Conservation (phyloP, 306 rosid species). For the Purshia tridentata region DNA sequence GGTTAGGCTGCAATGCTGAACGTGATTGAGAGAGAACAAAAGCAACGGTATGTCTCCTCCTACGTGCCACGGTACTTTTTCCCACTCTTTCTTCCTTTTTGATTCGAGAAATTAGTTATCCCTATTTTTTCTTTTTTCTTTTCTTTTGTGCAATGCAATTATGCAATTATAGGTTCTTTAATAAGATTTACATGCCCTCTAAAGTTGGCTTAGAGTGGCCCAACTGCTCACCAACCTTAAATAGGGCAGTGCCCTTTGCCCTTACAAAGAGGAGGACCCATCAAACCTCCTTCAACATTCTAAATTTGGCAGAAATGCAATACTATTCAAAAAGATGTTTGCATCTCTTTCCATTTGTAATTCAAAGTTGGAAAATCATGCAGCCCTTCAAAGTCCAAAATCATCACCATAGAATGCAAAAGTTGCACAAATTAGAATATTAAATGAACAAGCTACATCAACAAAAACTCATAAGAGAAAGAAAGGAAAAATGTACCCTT, state of each 20-base stretch:
- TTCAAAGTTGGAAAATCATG: not conserved
- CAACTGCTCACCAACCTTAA: too few relatives aligned
- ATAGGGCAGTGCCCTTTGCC: not conserved
- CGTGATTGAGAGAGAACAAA: too few relatives aligned
- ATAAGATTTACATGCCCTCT: too few relatives aligned
- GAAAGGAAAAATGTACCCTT: not conserved
- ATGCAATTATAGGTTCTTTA: too few relatives aligned
- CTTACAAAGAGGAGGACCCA: not conserved
- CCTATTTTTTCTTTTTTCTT: too few relatives aligned
- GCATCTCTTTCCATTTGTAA: not conserved
- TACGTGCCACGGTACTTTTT: too few relatives aligned
- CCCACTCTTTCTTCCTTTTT: too few relatives aligned
- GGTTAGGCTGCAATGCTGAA: too few relatives aligned
- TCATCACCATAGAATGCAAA: slow-evolving; percentile 2
- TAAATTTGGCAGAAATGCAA: slow-evolving; percentile 22
- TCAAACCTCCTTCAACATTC: not conserved
- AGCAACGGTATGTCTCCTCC: too few relatives aligned
- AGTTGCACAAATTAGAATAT: not conserved
- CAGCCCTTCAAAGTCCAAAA: slow-evolving; percentile 9
- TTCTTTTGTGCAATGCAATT: too few relatives aligned
- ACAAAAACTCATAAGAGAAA: not conserved
- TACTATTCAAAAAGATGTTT: not conserved
- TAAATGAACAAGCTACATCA: not conserved
- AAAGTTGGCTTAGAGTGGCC: too few relatives aligned
- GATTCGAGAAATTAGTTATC: too few relatives aligned